phyloP scores from a whole-genome alignment of 78 protist species.

The Dictyostelium citrinum region DNA sequence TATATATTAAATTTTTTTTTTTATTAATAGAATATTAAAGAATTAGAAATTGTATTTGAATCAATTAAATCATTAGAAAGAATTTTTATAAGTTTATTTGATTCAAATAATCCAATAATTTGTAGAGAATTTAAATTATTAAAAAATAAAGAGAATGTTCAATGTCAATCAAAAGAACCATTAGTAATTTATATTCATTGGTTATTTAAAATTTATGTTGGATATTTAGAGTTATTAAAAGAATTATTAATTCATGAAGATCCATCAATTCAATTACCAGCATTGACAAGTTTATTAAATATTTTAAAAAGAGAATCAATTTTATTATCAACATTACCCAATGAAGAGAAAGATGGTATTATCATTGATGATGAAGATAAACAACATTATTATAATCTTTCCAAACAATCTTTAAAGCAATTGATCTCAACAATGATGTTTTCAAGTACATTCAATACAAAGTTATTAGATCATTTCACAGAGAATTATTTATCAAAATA shows the following conservation, averaged over 20 bases:
- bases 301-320: slow-evolving; percentile 33
- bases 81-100: slow-evolving; percentile 30
- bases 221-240: slow-evolving; percentile 13
- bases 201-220: slow-evolving; percentile 20
- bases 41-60: slow-evolving; percentile 56
- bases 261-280: slow-evolving; percentile 65
- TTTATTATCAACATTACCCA: not conserved
- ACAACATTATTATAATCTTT: not conserved
- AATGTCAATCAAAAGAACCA: not conserved
- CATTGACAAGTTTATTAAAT: not conserved
- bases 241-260: slow-evolving; percentile 30
- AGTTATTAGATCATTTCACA: slow-evolving; percentile 28
- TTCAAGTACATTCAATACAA: not conserved
- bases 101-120: not conserved
- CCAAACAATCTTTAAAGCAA: not conserved
- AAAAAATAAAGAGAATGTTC: not conserved
- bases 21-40: slow-evolving; percentile 19
- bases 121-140: slow-evolving; percentile 1
- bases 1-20: no score
- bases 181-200: slow-evolving; percentile 13
- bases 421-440: not conserved
- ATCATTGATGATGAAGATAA: not conserved
- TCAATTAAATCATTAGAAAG: slow-evolving; percentile 61
- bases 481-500: not conserved
- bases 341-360: not conserved